Evolutionary conservation across 352 stramenopile genomes (phyloP).

Genomic region (Aphanomyces stellatus): DNA sequence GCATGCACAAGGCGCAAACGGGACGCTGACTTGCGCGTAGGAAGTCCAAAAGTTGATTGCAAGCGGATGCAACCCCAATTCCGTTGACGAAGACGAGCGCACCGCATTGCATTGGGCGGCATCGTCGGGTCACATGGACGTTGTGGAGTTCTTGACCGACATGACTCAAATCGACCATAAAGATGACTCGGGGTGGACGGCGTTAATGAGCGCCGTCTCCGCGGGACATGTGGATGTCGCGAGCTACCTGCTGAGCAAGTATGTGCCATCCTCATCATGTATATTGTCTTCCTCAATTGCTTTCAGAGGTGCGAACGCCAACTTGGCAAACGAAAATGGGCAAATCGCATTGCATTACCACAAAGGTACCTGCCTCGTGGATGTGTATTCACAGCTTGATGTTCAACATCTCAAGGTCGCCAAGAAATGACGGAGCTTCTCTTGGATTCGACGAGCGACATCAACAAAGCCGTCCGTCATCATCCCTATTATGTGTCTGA

Average conservation of each 20-base stretch:
- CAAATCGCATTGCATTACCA: constrained; percentile 71
- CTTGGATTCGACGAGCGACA: constrained; percentile 54
- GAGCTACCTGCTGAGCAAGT: constrained; percentile 48
- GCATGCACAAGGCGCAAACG: background rate
- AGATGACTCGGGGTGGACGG: constrained; percentile 66
- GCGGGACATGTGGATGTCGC: constrained; percentile 50
- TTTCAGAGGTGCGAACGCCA: constrained; percentile 47
- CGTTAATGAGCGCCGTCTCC: constrained; percentile 64
- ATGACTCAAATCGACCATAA: constrained; percentile 43
- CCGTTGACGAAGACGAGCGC: constrained; percentile 51
- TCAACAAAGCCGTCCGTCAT: constrained; percentile 44
- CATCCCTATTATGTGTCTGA: background rate
- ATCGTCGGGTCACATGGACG: constrained; percentile 34
- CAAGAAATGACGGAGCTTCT: constrained; percentile 58
- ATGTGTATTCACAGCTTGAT: background rate
- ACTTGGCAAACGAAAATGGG: constrained; percentile 59
- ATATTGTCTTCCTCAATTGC: background rate
- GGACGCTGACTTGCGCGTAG: background rate
- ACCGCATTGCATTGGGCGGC: constrained; percentile 64
- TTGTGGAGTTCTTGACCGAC: constrained; percentile 49
- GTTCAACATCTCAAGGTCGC: constrained; percentile 34
- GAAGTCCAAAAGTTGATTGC: constrained; percentile 13
- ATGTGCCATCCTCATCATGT: constrained; percentile 16
- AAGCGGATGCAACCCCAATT: constrained; percentile 4
- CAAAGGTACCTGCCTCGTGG: constrained; percentile 43